phyloP scores from a whole-genome alignment of 2,329 filamentous ascomycete species.

The Fusarium irregulare region DNA sequence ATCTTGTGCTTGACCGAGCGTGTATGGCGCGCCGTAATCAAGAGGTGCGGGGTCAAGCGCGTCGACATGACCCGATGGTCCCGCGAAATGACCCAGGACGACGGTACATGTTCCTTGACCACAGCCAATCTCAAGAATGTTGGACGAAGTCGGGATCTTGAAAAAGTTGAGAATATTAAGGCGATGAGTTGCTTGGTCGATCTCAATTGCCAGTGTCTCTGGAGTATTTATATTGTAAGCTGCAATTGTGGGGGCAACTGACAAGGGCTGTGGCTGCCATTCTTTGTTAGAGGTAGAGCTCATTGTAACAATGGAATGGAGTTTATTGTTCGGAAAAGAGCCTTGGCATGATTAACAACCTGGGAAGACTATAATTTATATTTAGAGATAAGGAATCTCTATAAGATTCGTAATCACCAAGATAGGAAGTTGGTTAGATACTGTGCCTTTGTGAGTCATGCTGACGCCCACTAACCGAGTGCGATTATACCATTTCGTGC shows the following conservation, averaged over 20 bases:
- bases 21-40: constrained; percentile 20
- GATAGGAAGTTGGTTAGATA: neutral
- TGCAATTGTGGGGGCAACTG: neutral
- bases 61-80: neutral
- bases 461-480: neutral
- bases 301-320: neutral
- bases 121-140: constrained; percentile 4
- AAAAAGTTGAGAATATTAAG: constrained; percentile 9
- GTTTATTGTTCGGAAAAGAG: no score
- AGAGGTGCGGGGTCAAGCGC: constrained; percentile 21
- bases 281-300: neutral
- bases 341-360: no score
- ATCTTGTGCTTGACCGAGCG: constrained; percentile 13
- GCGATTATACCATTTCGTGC: neutral
- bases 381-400: neutral
- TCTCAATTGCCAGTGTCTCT: constrained; percentile 3
- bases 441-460: neutral
- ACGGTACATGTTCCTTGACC: constrained; percentile 25
- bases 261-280: neutral
- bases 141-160: neutral
- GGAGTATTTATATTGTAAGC: constrained; percentile 3
- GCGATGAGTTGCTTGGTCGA: constrained; percentile 12
- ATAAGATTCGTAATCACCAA: neutral
- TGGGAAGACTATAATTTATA: neutral
- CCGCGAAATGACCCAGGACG: neutral